Evolutionary conservation across 352 stramenopile genomes (phyloP).

Genomic region (Blastocystis sp.): DNA sequence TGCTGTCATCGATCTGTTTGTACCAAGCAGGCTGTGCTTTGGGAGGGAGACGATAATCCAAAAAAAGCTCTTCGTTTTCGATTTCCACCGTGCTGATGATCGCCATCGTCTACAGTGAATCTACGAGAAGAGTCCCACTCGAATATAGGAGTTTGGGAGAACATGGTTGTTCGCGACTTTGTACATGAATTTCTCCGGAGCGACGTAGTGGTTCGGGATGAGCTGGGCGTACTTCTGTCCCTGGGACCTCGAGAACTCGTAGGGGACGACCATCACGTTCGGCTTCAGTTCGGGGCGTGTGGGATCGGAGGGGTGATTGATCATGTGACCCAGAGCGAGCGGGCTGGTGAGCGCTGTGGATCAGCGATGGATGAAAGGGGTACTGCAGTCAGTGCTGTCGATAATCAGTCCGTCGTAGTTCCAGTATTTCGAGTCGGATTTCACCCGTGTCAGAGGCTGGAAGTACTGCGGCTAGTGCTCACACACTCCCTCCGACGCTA

Average conservation of each 20-base stretch:
- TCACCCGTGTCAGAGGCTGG: neutral
- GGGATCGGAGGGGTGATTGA: constrained; percentile 25
- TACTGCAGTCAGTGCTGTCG: neutral
- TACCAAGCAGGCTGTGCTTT: constrained; percentile 30
- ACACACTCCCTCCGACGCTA: neutral
- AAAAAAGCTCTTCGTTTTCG: constrained; percentile 36
- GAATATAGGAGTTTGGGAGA: constrained; percentile 2
- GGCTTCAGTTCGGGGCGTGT: neutral
- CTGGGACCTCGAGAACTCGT: neutral
- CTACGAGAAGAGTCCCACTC: neutral
- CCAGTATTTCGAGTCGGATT: constrained; percentile 54
- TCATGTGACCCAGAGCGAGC: neutral
- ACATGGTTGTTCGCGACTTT: constrained; percentile 54
- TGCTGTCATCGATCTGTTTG: constrained; percentile 44
- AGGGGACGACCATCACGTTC: constrained; percentile 54
- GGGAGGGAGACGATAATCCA: constrained; percentile 33
- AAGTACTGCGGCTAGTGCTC: constrained; percentile 30
- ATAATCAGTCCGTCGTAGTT: constrained; percentile 54
- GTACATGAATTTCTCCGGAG: constrained; percentile 54
- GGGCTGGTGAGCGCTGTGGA: neutral
- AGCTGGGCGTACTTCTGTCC: neutral
- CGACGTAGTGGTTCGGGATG: constrained; percentile 17
- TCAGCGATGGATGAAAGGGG: neutral
- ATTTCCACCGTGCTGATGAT: constrained; percentile 46
- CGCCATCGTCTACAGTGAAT: neutral